Base-by-base conservation (phyloP, 371 early-diverging fungal genomes). In the Zopfochytrium polystomum region DNA sequence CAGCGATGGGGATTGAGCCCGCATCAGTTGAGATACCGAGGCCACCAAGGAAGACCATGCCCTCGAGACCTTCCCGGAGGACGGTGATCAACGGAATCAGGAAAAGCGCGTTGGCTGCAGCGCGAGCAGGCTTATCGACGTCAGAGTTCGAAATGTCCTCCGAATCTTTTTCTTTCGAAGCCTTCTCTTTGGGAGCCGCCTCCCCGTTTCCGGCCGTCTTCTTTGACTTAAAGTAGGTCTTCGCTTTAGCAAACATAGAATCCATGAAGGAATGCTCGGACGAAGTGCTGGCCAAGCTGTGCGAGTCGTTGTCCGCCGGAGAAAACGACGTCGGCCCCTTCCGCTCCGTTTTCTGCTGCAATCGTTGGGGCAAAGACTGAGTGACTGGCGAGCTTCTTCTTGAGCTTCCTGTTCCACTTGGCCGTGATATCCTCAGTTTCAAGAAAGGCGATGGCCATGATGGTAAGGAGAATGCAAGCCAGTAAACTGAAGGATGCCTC, bases 1-100 rank as follows among this genome's bases (percentile, higher is more conserved):
- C 85, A 13, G 91, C 86, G 42, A 90, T 70, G 18, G 93, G 93
- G 58, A 92, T 85, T 0, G 90, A 78, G 26, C 77, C 77, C 1
- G 85, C 81, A n/a, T 79, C 70, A 27, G 85, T 82, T 42, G 80
- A 71, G 34, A 90, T 72, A 52, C 53, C 18, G n/a, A 52, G 33
- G 7, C 60, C 60, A 42, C 60, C 60, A 4, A 60, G 52, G 44
- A 91, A 89, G 0, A 91, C 81, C 7, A 92, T 80, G 18, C 87
- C 82, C 71, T 90, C 90, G 31, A 92, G 78, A 3, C 90, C 90
- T 76, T 91, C 92, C 25, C 93, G n/a, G n/a, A n/a, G n/a, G n/a
- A n/a, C n/a, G n/a, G n/a, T n/a, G n/a, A n/a, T n/a, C n/a, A n/a
- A n/a, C 1, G 93, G 90, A 18, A 88, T 70, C 51, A 87, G 65